phyloP scores from a whole-genome alignment of 768 basidiomycete species.

The Kondoa subrosea region DNA sequence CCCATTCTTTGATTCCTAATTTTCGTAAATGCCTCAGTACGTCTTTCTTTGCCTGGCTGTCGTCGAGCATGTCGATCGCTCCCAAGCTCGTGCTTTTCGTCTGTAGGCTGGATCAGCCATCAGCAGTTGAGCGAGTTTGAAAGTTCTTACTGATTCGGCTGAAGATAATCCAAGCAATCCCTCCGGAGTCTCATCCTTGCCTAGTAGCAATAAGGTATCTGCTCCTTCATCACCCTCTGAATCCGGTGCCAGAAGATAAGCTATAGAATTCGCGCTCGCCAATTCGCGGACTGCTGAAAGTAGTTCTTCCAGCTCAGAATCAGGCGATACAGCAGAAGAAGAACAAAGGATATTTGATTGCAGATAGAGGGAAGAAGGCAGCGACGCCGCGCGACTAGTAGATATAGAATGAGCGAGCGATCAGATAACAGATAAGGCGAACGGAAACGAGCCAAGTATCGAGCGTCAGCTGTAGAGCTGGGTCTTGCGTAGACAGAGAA shows the following conservation, averaged over 20 bases:
- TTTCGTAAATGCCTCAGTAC: neutral
- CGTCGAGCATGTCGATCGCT: neutral
- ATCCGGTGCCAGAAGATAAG: neutral
- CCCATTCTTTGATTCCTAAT: neutral
- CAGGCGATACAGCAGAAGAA: too few relatives aligned
- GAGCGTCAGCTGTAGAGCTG: too few relatives aligned
- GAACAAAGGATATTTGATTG: too few relatives aligned
- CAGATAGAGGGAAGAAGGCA: too few relatives aligned
- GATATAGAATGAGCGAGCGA: too few relatives aligned
- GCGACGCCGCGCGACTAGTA: too few relatives aligned
- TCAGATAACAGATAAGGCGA: too few relatives aligned
- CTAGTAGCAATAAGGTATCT: neutral
- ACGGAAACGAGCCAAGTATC: too few relatives aligned
- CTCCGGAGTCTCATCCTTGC: neutral
- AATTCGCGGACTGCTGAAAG: neutral
- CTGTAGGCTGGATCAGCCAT: neutral
- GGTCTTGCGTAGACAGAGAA: too few relatives aligned
- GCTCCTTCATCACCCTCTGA: slow-evolving; percentile 1
- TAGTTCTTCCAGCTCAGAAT: neutral
- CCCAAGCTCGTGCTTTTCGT: neutral
- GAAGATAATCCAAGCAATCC: neutral
- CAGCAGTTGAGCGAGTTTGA: neutral
- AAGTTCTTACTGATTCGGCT: neutral
- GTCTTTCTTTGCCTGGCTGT: neutral
- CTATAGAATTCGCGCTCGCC: neutral